Conservation (phyloP, 1,284 basidiomycete species). For the Malassezia brasiliensis region DNA sequence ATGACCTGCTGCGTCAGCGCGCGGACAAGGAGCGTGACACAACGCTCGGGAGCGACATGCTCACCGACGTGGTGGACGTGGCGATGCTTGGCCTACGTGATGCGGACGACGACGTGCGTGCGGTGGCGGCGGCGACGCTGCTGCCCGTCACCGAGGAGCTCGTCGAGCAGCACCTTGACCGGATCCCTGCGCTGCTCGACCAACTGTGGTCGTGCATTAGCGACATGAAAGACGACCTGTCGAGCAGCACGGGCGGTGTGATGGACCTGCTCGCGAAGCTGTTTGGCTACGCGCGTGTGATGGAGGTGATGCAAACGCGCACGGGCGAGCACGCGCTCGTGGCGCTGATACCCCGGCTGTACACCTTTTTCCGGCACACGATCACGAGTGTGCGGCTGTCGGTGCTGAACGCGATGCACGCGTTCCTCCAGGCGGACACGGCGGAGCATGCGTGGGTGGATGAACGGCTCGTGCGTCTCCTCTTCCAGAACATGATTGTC, state of each 20-base stretch:
- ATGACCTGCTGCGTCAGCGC: constrained; percentile 58
- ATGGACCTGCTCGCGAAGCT: constrained; percentile 65
- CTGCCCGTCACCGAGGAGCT: constrained; percentile 73
- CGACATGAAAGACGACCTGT: constrained; percentile 91
- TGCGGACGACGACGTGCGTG: constrained; percentile 88
- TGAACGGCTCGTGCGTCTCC: constrained; percentile 65
- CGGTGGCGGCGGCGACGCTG: constrained; percentile 84
- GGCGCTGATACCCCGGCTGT: constrained; percentile 73
- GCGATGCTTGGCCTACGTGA: constrained; percentile 63
- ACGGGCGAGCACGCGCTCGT: constrained; percentile 52
- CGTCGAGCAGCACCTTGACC: constrained; percentile 60
- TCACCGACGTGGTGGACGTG: constrained; percentile 30
- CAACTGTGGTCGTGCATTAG: constrained; percentile 84
- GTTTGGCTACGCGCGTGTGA: constrained; percentile 56
- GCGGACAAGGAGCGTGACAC: neutral
- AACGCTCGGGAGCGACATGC: constrained; percentile 16
- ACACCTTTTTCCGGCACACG: constrained; percentile 95
- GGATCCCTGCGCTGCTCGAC: constrained; percentile 57
- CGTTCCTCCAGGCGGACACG: constrained; percentile 69
- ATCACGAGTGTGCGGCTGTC: constrained; percentile 86
- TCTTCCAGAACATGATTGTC: constrained; percentile 89
- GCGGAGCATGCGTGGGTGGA: constrained; percentile 75
- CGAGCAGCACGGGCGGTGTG: constrained; percentile 88
- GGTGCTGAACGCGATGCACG: constrained; percentile 77
- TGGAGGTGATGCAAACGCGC: constrained; percentile 56